Evolutionary conservation across 768 basidiomycete species (phyloP), one percentile per base, ranked within the genome.

Genomic region (Macrolepiota fuliginosa): DNA sequence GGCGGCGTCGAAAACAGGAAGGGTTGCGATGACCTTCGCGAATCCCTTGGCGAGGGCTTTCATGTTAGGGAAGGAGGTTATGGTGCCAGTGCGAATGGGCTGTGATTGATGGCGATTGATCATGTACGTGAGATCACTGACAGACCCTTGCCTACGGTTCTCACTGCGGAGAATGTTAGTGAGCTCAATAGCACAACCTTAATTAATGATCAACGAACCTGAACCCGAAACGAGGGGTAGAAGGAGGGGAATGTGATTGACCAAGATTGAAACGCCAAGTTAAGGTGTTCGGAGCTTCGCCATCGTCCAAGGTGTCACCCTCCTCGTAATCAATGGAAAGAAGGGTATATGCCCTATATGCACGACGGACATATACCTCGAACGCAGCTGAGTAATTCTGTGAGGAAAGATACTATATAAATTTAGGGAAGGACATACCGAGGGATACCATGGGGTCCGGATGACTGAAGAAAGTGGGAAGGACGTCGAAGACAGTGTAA

Each of bases 241-340:
- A 81, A 0, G 93, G 93, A 35, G 91, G 90, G 17, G 91, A 91
- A 71, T 91, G 90, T 0, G 91, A 89, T 70, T 89, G 89, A 49
- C 94, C 92, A 47, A 98, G 83, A 72, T 94, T 96, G 86, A 99
- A 99, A 42, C 92, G 85, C 97, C 97, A 98, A 4, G 88, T 93
- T 25, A 96, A 82, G 54, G 91, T 84, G 64, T 84, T 82, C 12
- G 92, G 90, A 2, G 84, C 82, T 63, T 95, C 93, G 32, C 90
- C 92, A 63, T 93, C 92, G 66, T 94, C 94, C 19, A 84, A 70
- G 19, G 85, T 83, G 69, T 96, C 92, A 3, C 94, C 96, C 71
- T 95, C 93, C 69, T 98, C 94, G 71, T 96, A 95, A 72, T 98
- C 96, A 62, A 99, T 83, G 35, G 92, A 92, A 55, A 97, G 80